Evolutionary conservation across 768 basidiomycete genomes (phyloP), one percentile per base, ranked within the genome.

Genomic region (Tephrocybe rancida): DNA sequence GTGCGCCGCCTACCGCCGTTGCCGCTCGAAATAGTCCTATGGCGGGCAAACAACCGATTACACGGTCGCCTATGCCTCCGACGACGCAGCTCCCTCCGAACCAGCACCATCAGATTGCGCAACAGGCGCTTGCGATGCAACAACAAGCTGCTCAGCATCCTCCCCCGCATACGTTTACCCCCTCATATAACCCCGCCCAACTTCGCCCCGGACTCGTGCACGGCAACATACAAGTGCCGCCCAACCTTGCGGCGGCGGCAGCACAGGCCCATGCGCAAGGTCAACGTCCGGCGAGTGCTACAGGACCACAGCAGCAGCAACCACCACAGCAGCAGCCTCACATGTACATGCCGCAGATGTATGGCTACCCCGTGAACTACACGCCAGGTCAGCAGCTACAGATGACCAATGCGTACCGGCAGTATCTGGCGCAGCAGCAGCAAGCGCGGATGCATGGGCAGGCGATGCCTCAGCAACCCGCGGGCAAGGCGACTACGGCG

Each of bases 151-250:
- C 42, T 11, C 68, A 68, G 34, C 64, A 65, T 34, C 54, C 57
- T 44, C 67, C 65, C 26, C 35, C 39, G 6, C 62, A 64, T n/a
- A 61, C 60, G 50, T 57, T 69, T 51, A 55, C 55, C 27, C 45
- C 66, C 14, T 68, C 70, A 53, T 76, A 74, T 54, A 74, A 62
- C 43, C 68, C 71, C 5, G 39, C 70, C 4, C 74, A 72, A 19
- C 57, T 69, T 49, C 71, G 75, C 21, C 63, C 71, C 18, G 47
- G 47, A 1, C 44, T 70, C 48, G 63, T 68, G 25, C 69, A 65
- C 27, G 48, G 59, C 24, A 68, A 63, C 34, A 56, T 67, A 7
- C 66, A 61, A 26, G 52, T 67, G 41, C 25, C 62, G 35, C 42
- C 61, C 37, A 50, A 60, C 35, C 46, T 61, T 34, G 41, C 58